Percentiles rank a stretch among this genome's conserved stretches.
Evolutionary conservation across 345 rosid species (phyloP).

Genomic region (Stellera chamaejasme): DNA sequence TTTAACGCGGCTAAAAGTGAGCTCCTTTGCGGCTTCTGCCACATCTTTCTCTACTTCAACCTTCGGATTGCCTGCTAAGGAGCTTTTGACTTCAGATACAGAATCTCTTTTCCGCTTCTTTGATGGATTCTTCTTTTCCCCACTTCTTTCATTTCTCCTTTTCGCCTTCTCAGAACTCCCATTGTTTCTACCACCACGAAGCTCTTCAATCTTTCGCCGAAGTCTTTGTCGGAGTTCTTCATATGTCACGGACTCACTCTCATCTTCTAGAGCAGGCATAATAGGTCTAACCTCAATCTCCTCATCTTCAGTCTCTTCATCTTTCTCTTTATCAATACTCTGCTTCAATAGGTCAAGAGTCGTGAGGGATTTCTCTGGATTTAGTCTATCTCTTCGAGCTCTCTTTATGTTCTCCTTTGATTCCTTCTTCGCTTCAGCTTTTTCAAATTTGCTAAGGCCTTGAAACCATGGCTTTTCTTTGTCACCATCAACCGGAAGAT

Average conservation of each 20-base stretch:
- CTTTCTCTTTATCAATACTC: constrained; percentile 59
- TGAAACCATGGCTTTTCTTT: constrained; percentile 68
- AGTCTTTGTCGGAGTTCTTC: constrained; percentile 78
- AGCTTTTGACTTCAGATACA: constrained; percentile 25
- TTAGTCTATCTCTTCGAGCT: constrained; percentile 71
- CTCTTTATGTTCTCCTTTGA: constrained; percentile 62
- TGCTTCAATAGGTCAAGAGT: constrained; percentile 62
- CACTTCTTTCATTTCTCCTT: constrained; percentile 21
- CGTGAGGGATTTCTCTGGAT: constrained; percentile 55
- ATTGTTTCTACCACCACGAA: constrained; percentile 42
- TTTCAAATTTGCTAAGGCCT: constrained; percentile 67
- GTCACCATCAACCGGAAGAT: constrained; percentile 62
- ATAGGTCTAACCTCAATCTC: constrained; percentile 27
- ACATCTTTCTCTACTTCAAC: constrained; percentile 48
- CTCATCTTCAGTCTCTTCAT: constrained; percentile 34
- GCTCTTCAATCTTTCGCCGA: constrained; percentile 57
- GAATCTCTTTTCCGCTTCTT: constrained; percentile 64
- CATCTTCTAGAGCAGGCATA: constrained; percentile 28
- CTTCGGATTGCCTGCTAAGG: constrained; percentile 14
- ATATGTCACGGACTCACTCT: constrained; percentile 40
- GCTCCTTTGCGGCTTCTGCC: constrained; percentile 69
- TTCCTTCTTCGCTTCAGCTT: constrained; percentile 57
- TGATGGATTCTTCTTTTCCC: constrained; percentile 20
- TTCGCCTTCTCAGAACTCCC: constrained; percentile 20
- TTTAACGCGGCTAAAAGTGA: constrained; percentile 63